phyloP scores from a whole-genome alignment of 2,329 filamentous ascomycete genomes.

The Colletotrichum limetticola region DNA sequence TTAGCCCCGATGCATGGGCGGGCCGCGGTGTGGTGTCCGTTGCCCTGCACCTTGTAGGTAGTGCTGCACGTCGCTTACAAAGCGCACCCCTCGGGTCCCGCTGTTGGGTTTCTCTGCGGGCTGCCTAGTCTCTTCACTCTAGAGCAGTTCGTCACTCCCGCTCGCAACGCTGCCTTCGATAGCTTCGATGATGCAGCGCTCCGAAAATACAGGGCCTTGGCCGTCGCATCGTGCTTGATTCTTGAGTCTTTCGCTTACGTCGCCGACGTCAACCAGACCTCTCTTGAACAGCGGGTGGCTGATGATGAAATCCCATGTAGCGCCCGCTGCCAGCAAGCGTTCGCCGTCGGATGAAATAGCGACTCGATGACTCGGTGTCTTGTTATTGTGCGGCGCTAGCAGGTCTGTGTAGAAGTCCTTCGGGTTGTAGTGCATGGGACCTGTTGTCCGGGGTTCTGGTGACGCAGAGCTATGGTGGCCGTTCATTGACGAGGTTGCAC shows the following conservation, averaged over 20 bases:
- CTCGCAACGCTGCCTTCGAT: constrained; percentile 83
- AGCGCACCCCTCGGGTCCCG: constrained; percentile 12
- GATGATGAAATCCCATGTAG: constrained; percentile 92
- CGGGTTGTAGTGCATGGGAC: constrained; percentile 77
- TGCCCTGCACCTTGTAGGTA: no score
- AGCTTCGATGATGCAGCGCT: constrained; percentile 76
- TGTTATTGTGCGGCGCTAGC: constrained; percentile 70
- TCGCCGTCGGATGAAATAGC: constrained; percentile 74
- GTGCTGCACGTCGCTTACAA: constrained; percentile 29
- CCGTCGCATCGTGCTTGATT: constrained; percentile 83
- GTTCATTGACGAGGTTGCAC: constrained; percentile 73
- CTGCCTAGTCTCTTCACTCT: constrained; percentile 19
- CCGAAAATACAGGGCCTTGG: constrained; percentile 87
- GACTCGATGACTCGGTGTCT: constrained; percentile 75
- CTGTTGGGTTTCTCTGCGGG: neutral
- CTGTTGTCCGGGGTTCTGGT: constrained; percentile 65
- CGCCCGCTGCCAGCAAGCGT: constrained; percentile 76
- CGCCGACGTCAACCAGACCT: constrained; percentile 82
- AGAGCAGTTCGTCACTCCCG: constrained; percentile 79
- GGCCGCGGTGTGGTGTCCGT: neutral
- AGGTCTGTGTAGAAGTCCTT: constrained; percentile 77
- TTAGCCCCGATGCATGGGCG: neutral
- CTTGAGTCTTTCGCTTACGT: constrained; percentile 84
- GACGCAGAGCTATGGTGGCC: constrained; percentile 51
- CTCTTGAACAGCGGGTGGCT: constrained; percentile 79